Conservation (phyloP, 2,329 filamentous ascomycete genomes). For the Orbilia brochopaga region DNA sequence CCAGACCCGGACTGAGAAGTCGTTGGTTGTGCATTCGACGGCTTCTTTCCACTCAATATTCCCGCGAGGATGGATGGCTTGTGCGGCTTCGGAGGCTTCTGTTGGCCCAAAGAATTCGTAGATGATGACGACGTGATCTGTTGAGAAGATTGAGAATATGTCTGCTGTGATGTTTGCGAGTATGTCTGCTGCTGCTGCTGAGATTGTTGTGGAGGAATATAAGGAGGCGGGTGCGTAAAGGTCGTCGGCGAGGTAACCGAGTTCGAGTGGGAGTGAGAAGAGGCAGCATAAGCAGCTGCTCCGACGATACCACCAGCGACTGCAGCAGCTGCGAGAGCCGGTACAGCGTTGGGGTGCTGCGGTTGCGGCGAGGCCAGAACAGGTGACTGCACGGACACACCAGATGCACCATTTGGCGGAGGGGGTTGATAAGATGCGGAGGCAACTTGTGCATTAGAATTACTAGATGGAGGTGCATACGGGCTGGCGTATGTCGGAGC, state of each 20-base stretch:
- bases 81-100: slow-evolving; percentile 30
- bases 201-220: slow-evolving; percentile 15
- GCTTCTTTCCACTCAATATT: slow-evolving; percentile 31
- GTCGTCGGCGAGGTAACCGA: slow-evolving; percentile 30
- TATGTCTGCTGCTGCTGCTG: slow-evolving; percentile 22
- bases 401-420: slow-evolving; percentile 15
- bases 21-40: slow-evolving; percentile 25
- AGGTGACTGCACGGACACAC: slow-evolving; percentile 17
- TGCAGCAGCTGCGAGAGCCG: slow-evolving; percentile 35
- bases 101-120: slow-evolving; percentile 14
- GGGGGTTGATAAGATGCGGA: slow-evolving; percentile 6
- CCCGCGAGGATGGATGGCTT: slow-evolving; percentile 38
- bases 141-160: slow-evolving; percentile 14
- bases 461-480: slow-evolving; percentile 22
- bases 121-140: slow-evolving; percentile 12
- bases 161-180: slow-evolving; percentile 17
- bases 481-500: slow-evolving; percentile 35
- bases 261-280: slow-evolving; percentile 43
- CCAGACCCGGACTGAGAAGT: slow-evolving; percentile 26
- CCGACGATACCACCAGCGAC: slow-evolving; percentile 28
- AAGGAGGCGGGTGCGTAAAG: slow-evolving; percentile 11
- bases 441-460: slow-evolving; percentile 2
- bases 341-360: slow-evolving; percentile 35
- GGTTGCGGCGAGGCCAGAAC: slow-evolving; percentile 22
- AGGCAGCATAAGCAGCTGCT: slow-evolving; percentile 14